Base-by-base conservation (phyloP, 441 rosid genomes). In the Viola pubescens region DNA sequence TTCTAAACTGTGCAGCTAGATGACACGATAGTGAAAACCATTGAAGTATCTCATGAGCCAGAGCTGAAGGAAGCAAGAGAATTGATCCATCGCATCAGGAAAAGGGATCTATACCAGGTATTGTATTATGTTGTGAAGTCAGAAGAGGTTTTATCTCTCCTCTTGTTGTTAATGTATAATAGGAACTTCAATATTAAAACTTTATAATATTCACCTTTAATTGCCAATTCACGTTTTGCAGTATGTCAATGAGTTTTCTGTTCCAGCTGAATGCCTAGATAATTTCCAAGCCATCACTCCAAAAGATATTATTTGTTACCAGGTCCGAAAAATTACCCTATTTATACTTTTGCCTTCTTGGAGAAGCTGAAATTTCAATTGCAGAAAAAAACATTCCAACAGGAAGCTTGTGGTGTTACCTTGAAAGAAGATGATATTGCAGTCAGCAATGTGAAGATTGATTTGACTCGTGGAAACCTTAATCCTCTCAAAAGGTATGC, bases 1-100 rank as follows among this genome's bases (percentile, higher is more conserved):
- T 48, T 51, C 38, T 47, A 11, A 66, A 53, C 56, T 49, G 7
- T 72, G 71, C 82, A 85, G 91, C 62, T 85, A 56, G 91, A 82
- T 59, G 91, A 85, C 72, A 65, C 83, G 38, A 73, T 86, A 42
- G 47, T 83, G 62, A 82, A 73, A 72, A 54, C 52, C 52, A 80
- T 86, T 52, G 85, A 83, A 73, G 71, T 70, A 59, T 72, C 77
- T 60, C 46, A 75, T 10, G 19, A 56, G 0, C 66, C 62, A 62
- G 83, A 76, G 72, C 88, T 83, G 38, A 80, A 65, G 64, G 71
- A 82, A 72, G 76, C 94, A 9, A 86, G 85, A 77, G 85, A 86
- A 54, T 62, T 86, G 72, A 70, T 83, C 58, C 63, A 61, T 26
- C 82, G 83, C 38, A 74, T 86, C 43, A 77, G 76, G 58, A 78